A percentile compares a stretch with the other conserved stretches of the same genome.
phyloP scores from a whole-genome alignment of 352 stramenopile species.

The Pythium sp. region DNA sequence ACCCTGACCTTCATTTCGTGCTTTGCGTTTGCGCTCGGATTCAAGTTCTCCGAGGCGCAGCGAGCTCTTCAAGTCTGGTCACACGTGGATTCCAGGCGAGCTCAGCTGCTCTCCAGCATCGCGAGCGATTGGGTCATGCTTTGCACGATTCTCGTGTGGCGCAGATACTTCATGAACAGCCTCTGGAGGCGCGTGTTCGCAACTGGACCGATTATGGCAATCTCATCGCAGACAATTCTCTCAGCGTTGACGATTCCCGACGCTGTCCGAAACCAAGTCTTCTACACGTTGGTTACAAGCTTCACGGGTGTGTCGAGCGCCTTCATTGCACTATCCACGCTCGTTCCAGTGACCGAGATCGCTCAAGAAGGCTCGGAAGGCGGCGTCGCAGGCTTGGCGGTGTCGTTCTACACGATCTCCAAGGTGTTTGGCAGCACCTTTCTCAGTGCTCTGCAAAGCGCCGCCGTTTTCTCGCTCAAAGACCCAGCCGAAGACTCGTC shows the following conservation, averaged over 20 bases:
- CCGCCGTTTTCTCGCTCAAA: background rate
- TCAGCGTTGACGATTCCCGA: slow-evolving; percentile 26
- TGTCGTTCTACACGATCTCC: slow-evolving; percentile 18
- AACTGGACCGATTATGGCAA: slow-evolving; percentile 27
- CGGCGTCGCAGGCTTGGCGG: slow-evolving; percentile 14
- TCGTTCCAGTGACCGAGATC: slow-evolving; percentile 25
- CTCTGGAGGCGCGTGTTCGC: slow-evolving; percentile 41
- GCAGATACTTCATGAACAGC: slow-evolving; percentile 31
- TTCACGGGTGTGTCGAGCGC: slow-evolving; percentile 26
- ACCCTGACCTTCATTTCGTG: slow-evolving; percentile 18
- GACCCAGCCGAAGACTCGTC: slow-evolving; percentile 5
- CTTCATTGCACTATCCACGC: slow-evolving; percentile 33
- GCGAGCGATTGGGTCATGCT: slow-evolving; percentile 37
- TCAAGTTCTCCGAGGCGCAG: slow-evolving; percentile 19
- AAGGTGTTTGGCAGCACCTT: slow-evolving; percentile 22
- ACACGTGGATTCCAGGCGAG: slow-evolving; percentile 22
- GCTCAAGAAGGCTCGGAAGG: slow-evolving; percentile 18
- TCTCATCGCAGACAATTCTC: slow-evolving; percentile 25
- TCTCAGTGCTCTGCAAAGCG: slow-evolving; percentile 11
- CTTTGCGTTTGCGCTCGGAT: slow-evolving; percentile 20
- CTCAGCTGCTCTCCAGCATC: slow-evolving; percentile 26
- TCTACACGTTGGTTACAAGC: slow-evolving; percentile 29
- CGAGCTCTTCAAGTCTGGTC: slow-evolving; percentile 33
- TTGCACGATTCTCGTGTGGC: slow-evolving; percentile 31
- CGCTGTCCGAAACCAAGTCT: slow-evolving; percentile 21